A percentile compares a stretch with the other conserved stretches of the same genome.
Evolutionary conservation across 495 filamentous ascomycete species (phyloP).

Genomic region (Penicillium desertorum): DNA sequence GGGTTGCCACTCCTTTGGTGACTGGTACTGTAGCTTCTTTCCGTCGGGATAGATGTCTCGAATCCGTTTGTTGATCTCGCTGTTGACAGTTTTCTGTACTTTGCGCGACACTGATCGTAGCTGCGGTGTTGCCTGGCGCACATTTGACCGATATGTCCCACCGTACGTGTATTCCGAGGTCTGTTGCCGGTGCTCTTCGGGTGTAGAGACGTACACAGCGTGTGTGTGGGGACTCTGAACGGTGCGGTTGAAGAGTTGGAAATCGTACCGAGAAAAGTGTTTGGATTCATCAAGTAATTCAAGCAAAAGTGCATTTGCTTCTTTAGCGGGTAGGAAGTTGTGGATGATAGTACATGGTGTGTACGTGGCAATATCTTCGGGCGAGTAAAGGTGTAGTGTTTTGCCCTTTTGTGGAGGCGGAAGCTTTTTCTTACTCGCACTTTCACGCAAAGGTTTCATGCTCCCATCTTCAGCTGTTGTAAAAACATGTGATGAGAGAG

Average conservation of each 20-base stretch:
- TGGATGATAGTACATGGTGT: slow-evolving; percentile 90
- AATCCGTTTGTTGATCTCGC: slow-evolving; percentile 66
- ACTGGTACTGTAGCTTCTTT: slow-evolving; percentile 76
- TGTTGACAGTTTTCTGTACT: slow-evolving; percentile 74
- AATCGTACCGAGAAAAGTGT: slow-evolving; percentile 70
- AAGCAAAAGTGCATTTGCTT: slow-evolving; percentile 68
- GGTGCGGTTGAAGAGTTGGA: slow-evolving; percentile 82
- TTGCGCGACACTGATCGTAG: slow-evolving; percentile 62
- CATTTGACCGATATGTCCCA: slow-evolving; percentile 68
- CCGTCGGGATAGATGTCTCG: slow-evolving; percentile 58
- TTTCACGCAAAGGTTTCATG: slow-evolving; percentile 36
- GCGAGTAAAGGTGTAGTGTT: slow-evolving; percentile 78
- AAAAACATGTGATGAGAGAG: slow-evolving; percentile 49
- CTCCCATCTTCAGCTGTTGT: slow-evolving; percentile 27
- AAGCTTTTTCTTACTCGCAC: slow-evolving; percentile 27
- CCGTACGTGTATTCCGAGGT: slow-evolving; percentile 83
- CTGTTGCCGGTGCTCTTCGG: slow-evolving; percentile 59
- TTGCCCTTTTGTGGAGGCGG: slow-evolving; percentile 69
- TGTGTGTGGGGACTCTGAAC: slow-evolving; percentile 80
- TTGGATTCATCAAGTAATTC: slow-evolving; percentile 76
- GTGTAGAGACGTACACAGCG: slow-evolving; percentile 73
- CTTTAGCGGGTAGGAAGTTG: slow-evolving; percentile 73
- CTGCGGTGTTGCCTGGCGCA: slow-evolving; percentile 69
- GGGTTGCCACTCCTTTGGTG: slow-evolving; percentile 68
- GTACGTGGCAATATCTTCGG: slow-evolving; percentile 71